phyloP scores from a whole-genome alignment of 106 monocot species.

The Ottelia alismoides region DNA sequence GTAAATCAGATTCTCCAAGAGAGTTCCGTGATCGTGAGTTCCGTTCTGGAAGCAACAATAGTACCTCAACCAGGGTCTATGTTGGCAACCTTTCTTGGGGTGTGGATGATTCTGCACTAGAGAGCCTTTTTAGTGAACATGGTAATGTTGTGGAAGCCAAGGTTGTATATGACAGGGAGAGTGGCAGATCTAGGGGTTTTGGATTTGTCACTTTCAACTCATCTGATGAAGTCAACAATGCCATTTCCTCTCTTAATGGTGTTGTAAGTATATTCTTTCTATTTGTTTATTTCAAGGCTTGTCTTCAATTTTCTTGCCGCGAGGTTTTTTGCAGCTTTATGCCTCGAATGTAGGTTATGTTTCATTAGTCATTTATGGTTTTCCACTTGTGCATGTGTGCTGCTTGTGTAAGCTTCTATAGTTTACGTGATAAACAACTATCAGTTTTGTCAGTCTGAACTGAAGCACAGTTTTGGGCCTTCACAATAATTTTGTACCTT shows the following conservation, averaged over 20 bases:
- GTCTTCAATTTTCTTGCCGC: not conserved
- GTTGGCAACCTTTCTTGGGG: conserved; percentile 88
- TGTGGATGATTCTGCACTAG: conserved; percentile 51
- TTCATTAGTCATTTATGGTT: no score
- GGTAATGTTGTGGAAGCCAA: conserved; percentile 66
- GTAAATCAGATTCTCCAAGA: conserved; percentile 30
- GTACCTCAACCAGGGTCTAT: conserved; percentile 36
- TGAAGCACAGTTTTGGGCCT: no score
- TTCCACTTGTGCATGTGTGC: no score
- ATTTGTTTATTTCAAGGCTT: no score
- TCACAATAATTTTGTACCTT: no score
- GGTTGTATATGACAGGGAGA: conserved; percentile 78
- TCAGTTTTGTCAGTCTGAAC: no score
- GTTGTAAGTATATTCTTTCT: conserved; percentile 34
- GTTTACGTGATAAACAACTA: no score
- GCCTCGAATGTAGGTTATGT: no score
- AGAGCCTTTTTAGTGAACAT: conserved; percentile 60
- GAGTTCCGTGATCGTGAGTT: conserved; percentile 26
- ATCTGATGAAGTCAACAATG: conserved; percentile 50
- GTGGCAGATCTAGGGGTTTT: conserved; percentile 82
- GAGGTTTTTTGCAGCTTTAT: not conserved
- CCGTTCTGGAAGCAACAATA: not conserved
- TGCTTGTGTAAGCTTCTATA: no score
- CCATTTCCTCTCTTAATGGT: conserved; percentile 67
- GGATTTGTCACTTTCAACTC: conserved; percentile 79